Conservation (phyloP, 352 stramenopile genomes). For the Aphanomyces euteiches region DNA sequence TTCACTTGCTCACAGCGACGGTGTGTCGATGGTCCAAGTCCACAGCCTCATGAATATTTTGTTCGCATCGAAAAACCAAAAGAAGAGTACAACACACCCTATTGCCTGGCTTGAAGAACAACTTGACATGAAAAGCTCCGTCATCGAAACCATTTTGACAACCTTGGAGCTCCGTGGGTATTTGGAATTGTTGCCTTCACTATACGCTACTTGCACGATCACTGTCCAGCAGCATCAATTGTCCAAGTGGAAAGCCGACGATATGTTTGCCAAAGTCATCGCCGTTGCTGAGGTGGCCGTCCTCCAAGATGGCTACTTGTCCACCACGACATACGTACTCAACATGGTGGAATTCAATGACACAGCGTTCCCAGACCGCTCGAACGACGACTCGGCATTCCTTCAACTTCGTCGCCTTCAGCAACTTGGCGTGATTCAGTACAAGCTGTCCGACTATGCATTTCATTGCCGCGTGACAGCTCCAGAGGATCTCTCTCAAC, state of each 20-base stretch:
- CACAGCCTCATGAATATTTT: slow-evolving; percentile 45
- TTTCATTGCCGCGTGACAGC: slow-evolving; percentile 2
- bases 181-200: slow-evolving; percentile 15
- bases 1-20: slow-evolving; percentile 67
- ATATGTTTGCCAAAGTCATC: slow-evolving; percentile 19
- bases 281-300: slow-evolving; percentile 38
- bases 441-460: slow-evolving; percentile 24
- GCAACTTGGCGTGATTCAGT: slow-evolving; percentile 25
- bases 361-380: background rate
- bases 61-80: slow-evolving; percentile 4
- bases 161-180: slow-evolving; percentile 42
- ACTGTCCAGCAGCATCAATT: slow-evolving; percentile 30
- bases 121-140: slow-evolving; percentile 69
- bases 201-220: slow-evolving; percentile 28
- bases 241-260: background rate
- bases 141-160: slow-evolving; percentile 75
- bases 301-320: slow-evolving; percentile 53
- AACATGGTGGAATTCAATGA: slow-evolving; percentile 23
- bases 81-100: slow-evolving; percentile 31
- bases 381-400: slow-evolving; percentile 4
- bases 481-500: slow-evolving; percentile 37
- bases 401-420: slow-evolving; percentile 26
- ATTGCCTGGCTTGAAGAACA: slow-evolving; percentile 56
- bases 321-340: slow-evolving; percentile 24
- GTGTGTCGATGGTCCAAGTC: slow-evolving; percentile 54